Conservation (phyloP, 768 basidiomycete species). For the Calocybe cyanea region DNA sequence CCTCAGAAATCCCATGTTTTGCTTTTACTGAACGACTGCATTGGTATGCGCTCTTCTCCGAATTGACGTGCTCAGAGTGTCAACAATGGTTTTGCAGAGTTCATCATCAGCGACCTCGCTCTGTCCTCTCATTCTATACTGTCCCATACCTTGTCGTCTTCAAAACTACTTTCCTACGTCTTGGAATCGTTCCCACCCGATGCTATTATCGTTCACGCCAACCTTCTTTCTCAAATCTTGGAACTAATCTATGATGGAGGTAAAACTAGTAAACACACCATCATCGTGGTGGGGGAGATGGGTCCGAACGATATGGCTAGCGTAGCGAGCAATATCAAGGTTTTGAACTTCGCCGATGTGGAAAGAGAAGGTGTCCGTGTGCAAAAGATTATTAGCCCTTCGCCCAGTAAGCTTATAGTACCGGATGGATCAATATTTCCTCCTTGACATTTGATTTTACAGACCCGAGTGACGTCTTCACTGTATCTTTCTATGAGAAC, state of each 20-base stretch:
- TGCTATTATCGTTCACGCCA: slow-evolving; percentile 69
- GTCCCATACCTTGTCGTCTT: slow-evolving; percentile 61
- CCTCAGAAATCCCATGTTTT: slow-evolving; percentile 64
- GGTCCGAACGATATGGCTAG: slow-evolving; percentile 41
- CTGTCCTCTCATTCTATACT: slow-evolving; percentile 66
- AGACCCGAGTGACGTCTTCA: slow-evolving; percentile 65
- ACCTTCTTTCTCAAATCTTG: slow-evolving; percentile 63
- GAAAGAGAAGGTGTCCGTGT: slow-evolving; percentile 60
- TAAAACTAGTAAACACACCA: slow-evolving; percentile 41
- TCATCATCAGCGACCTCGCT: slow-evolving; percentile 75
- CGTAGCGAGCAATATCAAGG: slow-evolving; percentile 47
- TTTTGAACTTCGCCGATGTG: slow-evolving; percentile 66
- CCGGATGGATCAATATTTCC: not conserved
- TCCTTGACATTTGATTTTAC: slow-evolving; percentile 4
- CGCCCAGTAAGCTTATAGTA: slow-evolving; percentile 47
- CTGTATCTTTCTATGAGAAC: slow-evolving; percentile 60
- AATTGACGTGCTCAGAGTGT: not conserved
- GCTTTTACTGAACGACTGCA: slow-evolving; percentile 73
- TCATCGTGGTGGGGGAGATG: slow-evolving; percentile 73
- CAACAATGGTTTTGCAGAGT: slow-evolving; percentile 45
- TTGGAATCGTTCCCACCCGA: slow-evolving; percentile 63
- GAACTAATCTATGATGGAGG: slow-evolving; percentile 72
- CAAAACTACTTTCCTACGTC: slow-evolving; percentile 58
- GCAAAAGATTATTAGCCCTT: slow-evolving; percentile 39
- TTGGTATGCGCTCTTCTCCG: slow-evolving; percentile 45